Base-by-base conservation (phyloP, 2,329 filamentous ascomycete genomes). In the Cercospora janseana region DNA sequence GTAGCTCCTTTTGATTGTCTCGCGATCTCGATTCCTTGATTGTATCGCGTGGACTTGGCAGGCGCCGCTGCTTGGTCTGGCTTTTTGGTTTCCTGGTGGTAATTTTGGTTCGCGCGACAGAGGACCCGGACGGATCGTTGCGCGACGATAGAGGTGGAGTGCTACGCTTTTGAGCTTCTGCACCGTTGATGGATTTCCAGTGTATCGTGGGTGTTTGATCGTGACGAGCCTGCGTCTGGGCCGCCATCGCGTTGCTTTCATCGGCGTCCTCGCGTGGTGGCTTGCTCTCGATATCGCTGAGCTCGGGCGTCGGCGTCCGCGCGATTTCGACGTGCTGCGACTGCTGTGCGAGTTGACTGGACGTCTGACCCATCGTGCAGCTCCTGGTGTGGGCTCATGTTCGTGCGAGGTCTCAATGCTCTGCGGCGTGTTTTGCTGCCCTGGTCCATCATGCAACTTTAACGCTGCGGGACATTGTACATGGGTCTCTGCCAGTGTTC, bases 351-450 rank as follows among this genome's bases (percentile, higher is more conserved):
- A 54, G 44, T 27, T 56, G 54, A 16, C 51, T 54, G 34, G 47
- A 51, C 20, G 37, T 27, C 38, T 51, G 51, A 10, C 54, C 54
- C 54, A 56, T 56, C 35, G 38, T 32, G 28, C 34, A 44, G 40
- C 41, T 44, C 27, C 41, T 29, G 27, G 26, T 18, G 13, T 16
- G 26, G 32, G 26, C 21, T 6, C 41, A 31, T 31, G 27, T 44
- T 20, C 16, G 27, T 32, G 41, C 13, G 15, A 10, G 5, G 20
- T 21, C 26, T 44, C 20, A 16, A 27, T 29, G 10, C 21, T 16
- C 40, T 13, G 23, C 23, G n/a, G 12, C 41, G 28, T 8, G 29
- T 26, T 20, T 31, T 16, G 18, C 27, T 44, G 41, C 27, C 41
- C 41, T 31, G 29, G 41, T 44, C 28, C 26, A 44, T 44, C 41